Evolutionary conservation across 495 filamentous ascomycete genomes (phyloP).

Genomic region (Cryomyces minteri): DNA sequence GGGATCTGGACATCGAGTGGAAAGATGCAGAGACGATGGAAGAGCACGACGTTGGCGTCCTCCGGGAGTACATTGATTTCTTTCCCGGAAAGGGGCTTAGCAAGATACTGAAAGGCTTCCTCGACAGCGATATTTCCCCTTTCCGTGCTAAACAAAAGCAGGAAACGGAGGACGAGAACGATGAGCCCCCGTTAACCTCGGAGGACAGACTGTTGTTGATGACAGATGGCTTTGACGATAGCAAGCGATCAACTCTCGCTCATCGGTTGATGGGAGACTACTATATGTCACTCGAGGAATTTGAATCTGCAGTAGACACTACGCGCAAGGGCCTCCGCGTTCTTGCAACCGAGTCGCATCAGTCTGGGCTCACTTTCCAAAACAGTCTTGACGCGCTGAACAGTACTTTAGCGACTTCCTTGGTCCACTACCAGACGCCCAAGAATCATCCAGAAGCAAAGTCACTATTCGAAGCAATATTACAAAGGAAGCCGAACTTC

Average conservation of each 20-base stretch:
- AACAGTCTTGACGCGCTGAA: conserved; percentile 56
- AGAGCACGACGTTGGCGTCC: conserved; percentile 46
- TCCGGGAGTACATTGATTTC: conserved; percentile 62
- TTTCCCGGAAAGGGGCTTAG: conserved; percentile 72
- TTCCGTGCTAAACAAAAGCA: conserved; percentile 33
- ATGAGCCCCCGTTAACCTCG: too few relatives aligned
- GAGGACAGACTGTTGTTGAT: conserved; percentile 66
- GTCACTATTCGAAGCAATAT: conserved; percentile 56
- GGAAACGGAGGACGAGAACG: too few relatives aligned
- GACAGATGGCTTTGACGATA: conserved; percentile 62
- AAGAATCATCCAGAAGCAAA: conserved; percentile 81
- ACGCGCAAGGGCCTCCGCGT: conserved; percentile 51
- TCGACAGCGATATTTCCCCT: conserved; percentile 70
- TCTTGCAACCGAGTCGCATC: conserved; percentile 35
- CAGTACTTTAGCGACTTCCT: conserved; percentile 56
- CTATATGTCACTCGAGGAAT: conserved; percentile 70
- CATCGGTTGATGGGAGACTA: conserved; percentile 74
- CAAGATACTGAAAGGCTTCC: conserved; percentile 61
- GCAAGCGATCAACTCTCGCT: conserved; percentile 56
- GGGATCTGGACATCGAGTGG: conserved; percentile 83
- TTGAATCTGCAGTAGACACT: conserved; percentile 65
- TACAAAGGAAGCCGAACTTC: conserved; percentile 49
- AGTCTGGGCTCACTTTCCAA: conserved; percentile 44
- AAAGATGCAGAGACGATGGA: conserved; percentile 52
- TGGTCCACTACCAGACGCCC: conserved; percentile 77